Evolutionary conservation across 2,329 filamentous ascomycete species (phyloP), one percentile per base, ranked within the genome.

Genomic region (Pseudocercospora crystallina): DNA sequence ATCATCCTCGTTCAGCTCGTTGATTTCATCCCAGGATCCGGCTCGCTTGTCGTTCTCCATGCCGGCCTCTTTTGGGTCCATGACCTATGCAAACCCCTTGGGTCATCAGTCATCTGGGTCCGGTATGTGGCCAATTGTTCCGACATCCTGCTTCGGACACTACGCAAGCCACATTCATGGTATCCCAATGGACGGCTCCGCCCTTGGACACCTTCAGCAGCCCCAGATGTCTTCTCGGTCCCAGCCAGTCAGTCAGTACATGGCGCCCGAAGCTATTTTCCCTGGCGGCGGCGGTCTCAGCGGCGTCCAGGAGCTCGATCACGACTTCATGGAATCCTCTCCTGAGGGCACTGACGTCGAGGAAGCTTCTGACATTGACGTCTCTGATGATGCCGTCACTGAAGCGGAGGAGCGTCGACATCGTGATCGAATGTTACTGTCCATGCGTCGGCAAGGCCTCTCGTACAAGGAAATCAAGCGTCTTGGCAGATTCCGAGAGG

Each of bases 391-490:
- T 14, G 53, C 58, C 12, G 31, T 60, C 33, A 43, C 40, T n/a
- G 55, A 56, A 17, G 55, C 58, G 5, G 41, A 38, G 10, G 41
- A 56, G 17, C 60, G 58, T 26, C 56, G 56, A 32, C 44, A 54
- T n/a, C 58, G 60, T 9, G 65, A 69, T 50, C 48, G 53, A n/a
- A 59, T 55, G 36, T 73, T 88, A 1, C 65, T 86, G 12, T 62
- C 73, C n/a, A 73, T 76, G 17, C 83, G 82, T 65, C 61, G 67
- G 7, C 66, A 72, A 1, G 84, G 84, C 2, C 71, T 81, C 71
- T 82, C 84, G 0, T 90, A 89, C 69, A 79, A 77, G 47, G 76
- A 86, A 51, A 89, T 89, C 61, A 78, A 78, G 33, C 60, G 64
- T 5, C 62, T 70, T 13, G 80, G 83, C 11, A 70, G 74, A 1